Conservation (phyloP, 1,284 basidiomycete species). For the Erythrobasidium hasegawianum region DNA sequence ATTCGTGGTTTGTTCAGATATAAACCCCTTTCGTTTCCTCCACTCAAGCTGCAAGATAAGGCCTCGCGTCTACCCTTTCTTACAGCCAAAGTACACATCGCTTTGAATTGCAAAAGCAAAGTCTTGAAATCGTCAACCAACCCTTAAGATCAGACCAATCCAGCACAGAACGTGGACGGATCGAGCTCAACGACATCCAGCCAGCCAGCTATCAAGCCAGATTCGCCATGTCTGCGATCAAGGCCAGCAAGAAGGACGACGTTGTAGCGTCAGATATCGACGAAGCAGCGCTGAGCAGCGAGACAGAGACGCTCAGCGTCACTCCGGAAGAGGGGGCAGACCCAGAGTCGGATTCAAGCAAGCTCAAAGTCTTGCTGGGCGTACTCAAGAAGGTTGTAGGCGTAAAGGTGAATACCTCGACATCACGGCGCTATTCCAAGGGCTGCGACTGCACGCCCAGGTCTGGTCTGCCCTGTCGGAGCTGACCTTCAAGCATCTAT, state of each 20-base stretch:
- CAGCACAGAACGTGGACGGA: not conserved
- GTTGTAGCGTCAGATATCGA: not conserved
- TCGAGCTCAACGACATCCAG: not conserved
- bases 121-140: too few relatives aligned
- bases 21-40: too few relatives aligned
- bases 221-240: not conserved
- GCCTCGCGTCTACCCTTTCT: too few relatives aligned
- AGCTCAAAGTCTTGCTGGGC: constrained; percentile 33
- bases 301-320: constrained; percentile 15
- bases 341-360: constrained; percentile 19
- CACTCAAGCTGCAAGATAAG: too few relatives aligned
- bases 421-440: too few relatives aligned
- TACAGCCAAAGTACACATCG: too few relatives aligned
- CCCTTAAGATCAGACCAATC: not conserved
- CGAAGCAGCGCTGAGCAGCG: not conserved
- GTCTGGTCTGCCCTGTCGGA: too few relatives aligned
- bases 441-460: too few relatives aligned
- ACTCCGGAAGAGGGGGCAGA: constrained; percentile 13
- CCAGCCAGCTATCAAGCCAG: not conserved
- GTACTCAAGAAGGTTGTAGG: constrained; percentile 32
- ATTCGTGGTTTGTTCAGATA: too few relatives aligned
- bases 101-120: too few relatives aligned
- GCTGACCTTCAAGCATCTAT: too few relatives aligned
- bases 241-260: not conserved
- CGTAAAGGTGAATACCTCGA: constrained; percentile 27